phyloP scores from a whole-genome alignment of 768 basidiomycete genomes.

The Termitomyces heimii region DNA sequence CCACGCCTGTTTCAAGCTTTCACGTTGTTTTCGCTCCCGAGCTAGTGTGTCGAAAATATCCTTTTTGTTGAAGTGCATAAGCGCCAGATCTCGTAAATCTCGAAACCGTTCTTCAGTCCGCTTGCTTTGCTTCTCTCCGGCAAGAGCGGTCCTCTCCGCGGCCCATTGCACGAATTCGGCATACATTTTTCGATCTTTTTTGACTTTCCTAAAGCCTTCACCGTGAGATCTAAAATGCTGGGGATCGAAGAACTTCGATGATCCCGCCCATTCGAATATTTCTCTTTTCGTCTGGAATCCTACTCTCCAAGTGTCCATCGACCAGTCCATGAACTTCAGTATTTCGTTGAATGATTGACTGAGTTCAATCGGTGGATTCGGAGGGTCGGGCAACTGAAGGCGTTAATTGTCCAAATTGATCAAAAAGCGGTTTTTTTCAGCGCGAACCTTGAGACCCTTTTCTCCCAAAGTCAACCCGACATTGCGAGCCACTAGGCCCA shows the following conservation, averaged over 20 bases:
- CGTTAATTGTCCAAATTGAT: background rate
- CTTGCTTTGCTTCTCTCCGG: constrained; percentile 2
- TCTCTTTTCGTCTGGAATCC: constrained; percentile 53
- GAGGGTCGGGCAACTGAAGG: constrained; percentile 31
- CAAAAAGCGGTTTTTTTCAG: background rate
- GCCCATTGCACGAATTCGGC: constrained; percentile 51
- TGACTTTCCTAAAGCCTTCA: constrained; percentile 36
- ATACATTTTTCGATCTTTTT: constrained; percentile 53
- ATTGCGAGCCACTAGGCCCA: constrained; percentile 49
- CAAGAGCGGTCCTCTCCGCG: constrained; percentile 15
- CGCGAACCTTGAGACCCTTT: constrained; percentile 49
- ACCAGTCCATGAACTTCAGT: constrained; percentile 51
- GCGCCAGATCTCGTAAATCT: constrained; percentile 35
- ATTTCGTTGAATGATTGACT: constrained; percentile 40
- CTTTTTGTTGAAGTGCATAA: constrained; percentile 46
- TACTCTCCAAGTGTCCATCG: constrained; percentile 40
- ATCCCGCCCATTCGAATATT: constrained; percentile 55
- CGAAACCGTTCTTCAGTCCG: constrained; percentile 9
- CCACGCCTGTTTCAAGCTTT: constrained; percentile 37
- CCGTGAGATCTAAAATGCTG: constrained; percentile 28
- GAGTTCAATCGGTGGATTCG: constrained; percentile 43
- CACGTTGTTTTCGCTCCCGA: constrained; percentile 20
- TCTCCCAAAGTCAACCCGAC: constrained; percentile 43
- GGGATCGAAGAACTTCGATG: constrained; percentile 47
- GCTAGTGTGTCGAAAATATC: constrained; percentile 36